phyloP scores from a whole-genome alignment of 2,329 filamentous ascomycete genomes.

The Ascochyta rabiei region DNA sequence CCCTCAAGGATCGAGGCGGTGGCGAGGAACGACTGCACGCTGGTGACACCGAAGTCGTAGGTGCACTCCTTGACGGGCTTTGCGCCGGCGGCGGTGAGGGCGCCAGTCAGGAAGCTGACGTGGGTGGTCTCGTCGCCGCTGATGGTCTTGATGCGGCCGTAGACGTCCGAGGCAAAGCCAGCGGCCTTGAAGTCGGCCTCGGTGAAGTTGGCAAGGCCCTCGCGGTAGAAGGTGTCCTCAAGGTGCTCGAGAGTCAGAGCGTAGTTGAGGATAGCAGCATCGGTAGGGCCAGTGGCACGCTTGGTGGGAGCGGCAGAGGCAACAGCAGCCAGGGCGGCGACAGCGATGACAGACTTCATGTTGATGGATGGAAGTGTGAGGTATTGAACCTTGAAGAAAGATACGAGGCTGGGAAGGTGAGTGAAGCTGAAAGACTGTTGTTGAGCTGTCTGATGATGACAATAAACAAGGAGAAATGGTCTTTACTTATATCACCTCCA shows the following conservation, averaged over 20 bases:
- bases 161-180: conserved; percentile 55
- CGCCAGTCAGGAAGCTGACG: conserved; percentile 61
- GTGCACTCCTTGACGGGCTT: conserved; percentile 60
- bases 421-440: background rate
- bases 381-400: conserved; percentile 7
- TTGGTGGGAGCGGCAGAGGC: conserved; percentile 31
- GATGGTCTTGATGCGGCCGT: conserved; percentile 63
- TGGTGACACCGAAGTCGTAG: conserved; percentile 61
- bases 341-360: conserved; percentile 15
- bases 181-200: conserved; percentile 31
- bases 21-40: conserved; percentile 58
- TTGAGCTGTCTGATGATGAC: conserved; percentile 1
- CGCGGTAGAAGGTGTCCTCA: conserved; percentile 67
- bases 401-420: conserved; percentile 13
- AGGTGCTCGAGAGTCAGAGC: conserved; percentile 54
- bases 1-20: conserved; percentile 61
- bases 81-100: conserved; percentile 53
- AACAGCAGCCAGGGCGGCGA: conserved; percentile 13
- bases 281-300: conserved; percentile 28
- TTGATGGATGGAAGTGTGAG: background rate
- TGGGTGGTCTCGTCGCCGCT: conserved; percentile 64
- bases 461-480: background rate
- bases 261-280: conserved; percentile 50
- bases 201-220: conserved; percentile 64
- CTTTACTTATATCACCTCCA: conserved; percentile 12